phyloP scores from a whole-genome alignment of 805 yeast species.

The Myxozyma nipponensis region DNA sequence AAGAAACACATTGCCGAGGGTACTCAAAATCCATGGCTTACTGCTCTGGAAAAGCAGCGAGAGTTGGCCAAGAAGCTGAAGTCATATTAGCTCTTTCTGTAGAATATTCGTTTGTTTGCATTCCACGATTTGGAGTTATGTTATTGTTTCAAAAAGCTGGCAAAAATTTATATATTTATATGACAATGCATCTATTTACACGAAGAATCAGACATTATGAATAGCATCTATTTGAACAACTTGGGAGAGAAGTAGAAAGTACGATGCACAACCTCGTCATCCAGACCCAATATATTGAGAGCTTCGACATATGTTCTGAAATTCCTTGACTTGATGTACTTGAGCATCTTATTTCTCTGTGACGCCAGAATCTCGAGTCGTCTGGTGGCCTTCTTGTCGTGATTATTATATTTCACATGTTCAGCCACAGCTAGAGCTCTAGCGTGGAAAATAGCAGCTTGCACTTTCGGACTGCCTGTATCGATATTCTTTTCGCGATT shows the following conservation, averaged over 20 bases:
- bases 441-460: constrained; percentile 85
- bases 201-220: too few relatives aligned
- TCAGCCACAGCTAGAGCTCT: constrained; percentile 71
- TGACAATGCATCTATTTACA: too few relatives aligned
- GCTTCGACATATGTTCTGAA: constrained; percentile 83
- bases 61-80: constrained; percentile 26
- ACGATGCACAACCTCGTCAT: constrained; percentile 68
- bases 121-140: neutral
- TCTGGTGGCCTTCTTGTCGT: constrained; percentile 70
- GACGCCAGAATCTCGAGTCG: constrained; percentile 79
- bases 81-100: constrained; percentile 4
- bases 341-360: constrained; percentile 76
- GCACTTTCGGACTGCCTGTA: constrained; percentile 92
- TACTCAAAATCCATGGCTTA: constrained; percentile 26
- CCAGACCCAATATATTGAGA: constrained; percentile 79
- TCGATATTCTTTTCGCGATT: constrained; percentile 57
- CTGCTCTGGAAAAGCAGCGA: constrained; percentile 28
- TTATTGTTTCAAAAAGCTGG: neutral
- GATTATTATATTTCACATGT: constrained; percentile 64
- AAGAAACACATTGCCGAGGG: constrained; percentile 6
- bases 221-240: constrained; percentile 4
- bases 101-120: neutral
- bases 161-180: neutral
- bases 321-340: constrained; percentile 74
- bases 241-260: constrained; percentile 50